Percentiles rank a stretch among this genome's conserved stretches.
Evolutionary conservation across 768 basidiomycete genomes (phyloP).

Genomic region (Lactarius tabidus): DNA sequence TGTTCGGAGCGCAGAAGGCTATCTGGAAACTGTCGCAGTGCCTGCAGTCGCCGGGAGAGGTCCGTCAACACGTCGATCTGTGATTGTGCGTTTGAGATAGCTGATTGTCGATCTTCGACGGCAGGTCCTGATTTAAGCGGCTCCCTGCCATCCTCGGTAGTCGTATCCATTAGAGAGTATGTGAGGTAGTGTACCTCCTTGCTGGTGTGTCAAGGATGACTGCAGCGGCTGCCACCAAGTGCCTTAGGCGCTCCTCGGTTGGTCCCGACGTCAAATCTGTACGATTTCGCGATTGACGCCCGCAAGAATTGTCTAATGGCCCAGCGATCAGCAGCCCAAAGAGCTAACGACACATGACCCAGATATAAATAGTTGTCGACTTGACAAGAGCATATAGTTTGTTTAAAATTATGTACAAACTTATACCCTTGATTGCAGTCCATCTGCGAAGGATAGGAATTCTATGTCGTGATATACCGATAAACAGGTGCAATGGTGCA

Average conservation of each 20-base stretch:
- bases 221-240: neutral
- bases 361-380: neutral
- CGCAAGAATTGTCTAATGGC: neutral
- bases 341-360: no score
- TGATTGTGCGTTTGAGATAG: constrained; percentile 17
- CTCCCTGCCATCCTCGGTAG: neutral
- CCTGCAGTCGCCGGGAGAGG: constrained; percentile 22
- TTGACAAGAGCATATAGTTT: neutral
- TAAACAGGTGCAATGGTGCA: constrained; percentile 22
- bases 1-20: constrained; percentile 19
- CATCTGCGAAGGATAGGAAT: constrained; percentile 2
- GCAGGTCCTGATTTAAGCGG: constrained; percentile 1
- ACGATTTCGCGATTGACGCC: neutral
- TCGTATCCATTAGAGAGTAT: constrained; percentile 12
- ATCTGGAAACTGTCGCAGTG: constrained; percentile 20
- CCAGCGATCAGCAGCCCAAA: neutral
- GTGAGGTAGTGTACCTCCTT: neutral
- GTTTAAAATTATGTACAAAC: neutral
- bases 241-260: neutral
- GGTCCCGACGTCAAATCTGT: neutral
- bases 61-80: constrained; percentile 25
- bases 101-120: constrained; percentile 10
- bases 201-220: neutral
- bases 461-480: constrained; percentile 23
- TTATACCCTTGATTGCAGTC: neutral